Base-by-base conservation (phyloP, 805 yeast genomes). In the Pichia insulana region DNA sequence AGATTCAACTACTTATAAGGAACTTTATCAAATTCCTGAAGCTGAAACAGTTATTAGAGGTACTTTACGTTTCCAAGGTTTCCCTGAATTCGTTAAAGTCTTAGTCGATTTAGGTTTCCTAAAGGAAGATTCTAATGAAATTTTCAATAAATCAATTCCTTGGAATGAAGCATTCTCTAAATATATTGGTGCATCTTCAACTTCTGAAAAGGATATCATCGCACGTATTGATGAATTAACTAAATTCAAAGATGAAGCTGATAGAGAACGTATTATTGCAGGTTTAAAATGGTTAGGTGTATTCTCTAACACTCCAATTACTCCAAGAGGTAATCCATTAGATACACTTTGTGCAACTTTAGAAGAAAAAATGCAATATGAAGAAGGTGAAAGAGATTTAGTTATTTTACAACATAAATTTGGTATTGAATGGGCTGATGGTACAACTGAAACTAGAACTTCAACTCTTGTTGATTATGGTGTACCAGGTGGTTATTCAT, bases 1-100 rank as follows among this genome's bases (percentile, higher is more conserved):
- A 73, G 98, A 92, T 69, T 89, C 97, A 33, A 87, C 97, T 47
- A 76, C 83, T 44, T 92, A 86, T 76, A 84, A 78, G 72, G 94
- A 89, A 65, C 78, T 89, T 53, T 92, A 92, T 69, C 66, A 76
- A 59, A 92, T 92, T 49, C 98, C 98, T 52, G 98, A 92, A 73
- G 97, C 97, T 53, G 87, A 92, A 61, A 87, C 96, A 46, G 87
- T 90, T 49, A 76, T 92, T 59, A 84, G 98, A 73, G 98, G 98
- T 61, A 92, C 98, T 50, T 75, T 92, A 62, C 80, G 98, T 71
- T 92, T 74, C 79, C 97, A 88, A 71, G 98, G 98, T 39, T 92
- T 92, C 90, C 96, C 97, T 47, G 96, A 90, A 70, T 90, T 92
- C 64, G 81, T 89, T 64, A 89, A 89, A 71, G 97, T 83, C 36